phyloP scores from a whole-genome alignment of 1,284 basidiomycete species.

The Ustilago shanxiensis region DNA sequence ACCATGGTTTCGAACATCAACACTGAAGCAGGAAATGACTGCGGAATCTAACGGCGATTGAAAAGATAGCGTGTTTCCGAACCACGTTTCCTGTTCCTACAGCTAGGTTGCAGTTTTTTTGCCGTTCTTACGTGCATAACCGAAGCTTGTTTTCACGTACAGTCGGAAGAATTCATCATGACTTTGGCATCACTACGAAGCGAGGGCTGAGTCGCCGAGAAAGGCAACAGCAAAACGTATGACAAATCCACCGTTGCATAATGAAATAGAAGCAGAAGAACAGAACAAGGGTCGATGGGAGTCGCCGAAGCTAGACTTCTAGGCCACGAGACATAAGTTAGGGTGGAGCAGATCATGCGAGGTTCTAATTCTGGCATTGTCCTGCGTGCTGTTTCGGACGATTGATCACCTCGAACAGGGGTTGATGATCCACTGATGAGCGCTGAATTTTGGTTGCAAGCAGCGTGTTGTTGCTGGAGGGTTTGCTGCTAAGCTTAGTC shows the following conservation, averaged over 20 bases:
- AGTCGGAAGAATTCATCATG: neutral
- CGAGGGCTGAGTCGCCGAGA: conserved; percentile 1
- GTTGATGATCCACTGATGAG: too few species aligned
- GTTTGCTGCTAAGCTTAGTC: too few species aligned
- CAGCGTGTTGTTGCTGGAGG: too few species aligned
- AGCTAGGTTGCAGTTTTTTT: neutral
- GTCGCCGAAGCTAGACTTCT: neutral
- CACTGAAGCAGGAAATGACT: neutral
- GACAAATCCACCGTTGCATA: neutral
- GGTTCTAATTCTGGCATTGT: neutral
- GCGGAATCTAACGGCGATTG: neutral
- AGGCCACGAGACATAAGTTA: neutral
- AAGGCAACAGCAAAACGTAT: neutral
- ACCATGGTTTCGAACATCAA: neutral
- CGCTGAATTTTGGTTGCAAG: too few species aligned
- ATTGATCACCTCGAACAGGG: too few species aligned
- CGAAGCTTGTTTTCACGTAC: too few species aligned
- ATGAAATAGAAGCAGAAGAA: neutral
- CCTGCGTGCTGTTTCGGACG: too few species aligned
- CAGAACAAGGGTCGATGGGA: neutral
- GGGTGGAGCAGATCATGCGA: neutral
- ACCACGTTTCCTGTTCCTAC: neutral
- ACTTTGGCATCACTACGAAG: too few species aligned
- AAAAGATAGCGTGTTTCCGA: neutral
- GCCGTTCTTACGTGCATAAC: neutral